Percentiles rank a stretch among this genome's conserved stretches.
These are phyloP conservation scores for Tieghemostelium lacteum DNA, from an alignment of 78 protist genomes.

Conservation along the genomic window DNA sequence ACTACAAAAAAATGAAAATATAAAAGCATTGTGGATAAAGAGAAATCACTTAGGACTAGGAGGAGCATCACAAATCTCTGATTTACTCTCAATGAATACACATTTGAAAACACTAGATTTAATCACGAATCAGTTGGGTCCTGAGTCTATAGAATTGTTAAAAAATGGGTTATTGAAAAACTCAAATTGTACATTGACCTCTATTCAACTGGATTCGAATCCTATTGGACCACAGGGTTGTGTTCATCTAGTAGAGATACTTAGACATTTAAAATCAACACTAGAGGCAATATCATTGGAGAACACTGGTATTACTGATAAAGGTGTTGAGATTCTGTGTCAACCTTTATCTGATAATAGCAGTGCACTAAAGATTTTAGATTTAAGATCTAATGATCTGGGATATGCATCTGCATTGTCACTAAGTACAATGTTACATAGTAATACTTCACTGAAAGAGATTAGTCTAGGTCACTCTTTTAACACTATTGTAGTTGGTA, in stretches of 20 bases:
- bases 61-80: not conserved
- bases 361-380: not conserved
- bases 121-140: not conserved
- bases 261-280: not conserved
- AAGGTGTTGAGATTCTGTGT: not conserved
- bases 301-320: not conserved
- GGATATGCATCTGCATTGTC: not conserved
- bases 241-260: not conserved
- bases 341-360: not conserved
- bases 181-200: not conserved
- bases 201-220: not conserved
- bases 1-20: not conserved
- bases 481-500: not conserved
- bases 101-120: not conserved
- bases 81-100: not conserved
- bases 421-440: not conserved
- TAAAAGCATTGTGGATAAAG: slow-evolving; percentile 61
- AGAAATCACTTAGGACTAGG: slow-evolving; percentile 18
- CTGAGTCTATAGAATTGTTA: not conserved
- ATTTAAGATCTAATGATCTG: not conserved
- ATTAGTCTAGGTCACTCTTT: not conserved
- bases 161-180: not conserved
- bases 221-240: not conserved
- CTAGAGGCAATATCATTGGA: not conserved
- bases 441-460: not conserved